phyloP scores from a whole-genome alignment of 1,284 basidiomycete species.

The Porphyrellus sp. region DNA sequence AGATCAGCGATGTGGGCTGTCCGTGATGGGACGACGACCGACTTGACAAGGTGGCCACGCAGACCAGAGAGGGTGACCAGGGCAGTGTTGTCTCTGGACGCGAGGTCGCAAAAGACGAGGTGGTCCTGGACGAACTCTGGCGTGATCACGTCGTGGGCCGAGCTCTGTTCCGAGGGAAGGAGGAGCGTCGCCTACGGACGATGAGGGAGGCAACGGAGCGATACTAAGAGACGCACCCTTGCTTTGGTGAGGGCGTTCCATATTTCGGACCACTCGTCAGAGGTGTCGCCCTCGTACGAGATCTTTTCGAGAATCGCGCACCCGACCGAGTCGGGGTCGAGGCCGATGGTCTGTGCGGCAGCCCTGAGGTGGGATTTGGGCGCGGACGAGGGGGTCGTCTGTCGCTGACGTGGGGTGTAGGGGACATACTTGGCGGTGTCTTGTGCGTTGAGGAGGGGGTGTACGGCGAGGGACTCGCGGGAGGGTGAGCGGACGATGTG shows the following conservation, averaged over 20 bases:
- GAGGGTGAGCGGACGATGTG: constrained; percentile 45
- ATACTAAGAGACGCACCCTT: constrained; percentile 50
- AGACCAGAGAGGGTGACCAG: constrained; percentile 80
- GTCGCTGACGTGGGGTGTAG: constrained; percentile 55
- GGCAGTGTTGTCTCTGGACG: constrained; percentile 44
- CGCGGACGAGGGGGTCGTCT: constrained; percentile 30
- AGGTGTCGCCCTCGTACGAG: constrained; percentile 57
- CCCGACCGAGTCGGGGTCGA: constrained; percentile 68
- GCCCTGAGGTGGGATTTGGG: constrained; percentile 65
- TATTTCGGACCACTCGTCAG: constrained; percentile 72
- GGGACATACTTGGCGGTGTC: constrained; percentile 45
- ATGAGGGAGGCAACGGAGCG: neutral
- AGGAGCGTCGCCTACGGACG: constrained; percentile 66
- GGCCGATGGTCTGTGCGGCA: constrained; percentile 70
- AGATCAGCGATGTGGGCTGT: constrained; percentile 9
- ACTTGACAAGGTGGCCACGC: constrained; percentile 64
- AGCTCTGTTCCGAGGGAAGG: constrained; percentile 60
- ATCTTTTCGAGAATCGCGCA: constrained; percentile 84
- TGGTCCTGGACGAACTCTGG: constrained; percentile 79
- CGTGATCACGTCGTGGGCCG: constrained; percentile 54
- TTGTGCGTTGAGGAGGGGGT: constrained; percentile 48
- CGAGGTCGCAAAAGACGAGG: constrained; percentile 58
- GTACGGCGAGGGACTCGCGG: constrained; percentile 56
- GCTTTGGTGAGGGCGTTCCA: constrained; percentile 65
- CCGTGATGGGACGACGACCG: constrained; percentile 24